A percentile compares a stretch with the other conserved stretches of the same genome.
Evolutionary conservation across 2,329 filamentous ascomycete species (phyloP).

Genomic region (Ophiostoma piceae): DNA sequence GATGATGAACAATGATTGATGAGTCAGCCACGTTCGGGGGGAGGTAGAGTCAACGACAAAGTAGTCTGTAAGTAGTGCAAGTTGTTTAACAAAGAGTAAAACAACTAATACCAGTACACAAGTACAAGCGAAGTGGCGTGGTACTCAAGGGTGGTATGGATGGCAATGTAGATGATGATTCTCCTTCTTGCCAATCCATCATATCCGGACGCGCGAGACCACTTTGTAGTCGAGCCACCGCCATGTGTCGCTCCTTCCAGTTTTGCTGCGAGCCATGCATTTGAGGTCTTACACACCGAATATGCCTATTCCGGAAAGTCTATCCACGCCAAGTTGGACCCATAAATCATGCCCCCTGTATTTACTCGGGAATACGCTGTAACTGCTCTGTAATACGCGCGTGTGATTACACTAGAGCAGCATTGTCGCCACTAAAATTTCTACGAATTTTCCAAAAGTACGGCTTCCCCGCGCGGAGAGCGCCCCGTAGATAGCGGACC

Average conservation of each 20-base stretch:
- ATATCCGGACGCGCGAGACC: slow-evolving; percentile 20
- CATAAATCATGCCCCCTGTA: neutral
- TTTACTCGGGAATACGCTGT: neutral
- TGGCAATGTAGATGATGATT: neutral
- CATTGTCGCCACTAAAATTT: neutral
- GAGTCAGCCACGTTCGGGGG: neutral
- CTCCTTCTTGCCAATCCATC: neutral
- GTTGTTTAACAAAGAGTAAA: neutral
- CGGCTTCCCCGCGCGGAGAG: slow-evolving; percentile 15
- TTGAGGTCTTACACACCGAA: slow-evolving; percentile 13
- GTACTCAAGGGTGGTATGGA: neutral
- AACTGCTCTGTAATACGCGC: neutral
- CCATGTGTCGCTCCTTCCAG: slow-evolving; percentile 2
- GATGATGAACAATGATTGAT: neutral
- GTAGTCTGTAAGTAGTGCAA: neutral
- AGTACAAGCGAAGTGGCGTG: neutral
- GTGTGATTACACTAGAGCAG: neutral
- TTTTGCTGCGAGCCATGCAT: neutral
- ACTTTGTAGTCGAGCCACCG: slow-evolving; percentile 20
- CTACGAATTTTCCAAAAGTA: too few relatives aligned
- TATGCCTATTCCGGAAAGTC: slow-evolving; percentile 19
- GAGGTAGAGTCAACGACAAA: neutral
- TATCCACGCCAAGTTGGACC: neutral
- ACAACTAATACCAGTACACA: neutral
- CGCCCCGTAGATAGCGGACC: neutral